A percentile compares a stretch with the other conserved stretches of the same genome.
These are phyloP conservation scores for Plasmodium billcollinsi DNA, from an alignment of 169 alveolate genomes.

Conservation along the genomic window DNA sequence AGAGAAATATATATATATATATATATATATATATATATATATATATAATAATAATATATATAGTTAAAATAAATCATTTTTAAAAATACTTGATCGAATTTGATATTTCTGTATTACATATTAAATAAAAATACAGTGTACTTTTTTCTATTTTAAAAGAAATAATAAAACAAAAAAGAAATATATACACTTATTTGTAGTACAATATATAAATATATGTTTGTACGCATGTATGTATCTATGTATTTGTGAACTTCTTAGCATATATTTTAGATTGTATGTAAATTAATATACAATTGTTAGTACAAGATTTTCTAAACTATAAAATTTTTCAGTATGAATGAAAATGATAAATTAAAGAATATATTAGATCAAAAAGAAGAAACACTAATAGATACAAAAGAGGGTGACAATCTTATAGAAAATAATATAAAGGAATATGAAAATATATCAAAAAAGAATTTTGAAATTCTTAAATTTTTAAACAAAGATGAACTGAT, in stretches of 20 bases:
- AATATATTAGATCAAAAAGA: conserved; percentile 79
- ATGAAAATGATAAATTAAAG: conserved; percentile 76
- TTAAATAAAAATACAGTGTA: too few relatives aligned
- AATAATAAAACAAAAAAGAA: too few relatives aligned
- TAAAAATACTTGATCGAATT: too few relatives aligned
- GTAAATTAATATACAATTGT: conserved; percentile 16
- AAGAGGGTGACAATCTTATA: conserved; percentile 50
- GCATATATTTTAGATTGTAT: background rate
- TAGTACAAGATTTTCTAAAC: too few relatives aligned
- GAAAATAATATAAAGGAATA: conserved; percentile 53
- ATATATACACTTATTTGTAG: too few relatives aligned
- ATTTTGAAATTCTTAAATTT: conserved; percentile 79
- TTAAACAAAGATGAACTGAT: conserved; percentile 79
- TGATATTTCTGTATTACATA: too few relatives aligned
- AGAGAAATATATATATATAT: too few relatives aligned
- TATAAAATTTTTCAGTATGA: conserved; percentile 30
- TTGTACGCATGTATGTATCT: conserved; percentile 9
- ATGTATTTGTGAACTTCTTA: background rate
- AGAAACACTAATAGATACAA: conserved; percentile 24
- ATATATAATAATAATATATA: too few relatives aligned
- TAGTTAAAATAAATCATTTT: too few relatives aligned
- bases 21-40: too few relatives aligned
- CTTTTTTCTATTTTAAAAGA: too few relatives aligned
- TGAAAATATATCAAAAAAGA: conserved; percentile 76
- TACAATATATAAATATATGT: conserved; percentile 5